Base-by-base conservation (phyloP, 441 rosid genomes). In the Jatropha podagrica region DNA sequence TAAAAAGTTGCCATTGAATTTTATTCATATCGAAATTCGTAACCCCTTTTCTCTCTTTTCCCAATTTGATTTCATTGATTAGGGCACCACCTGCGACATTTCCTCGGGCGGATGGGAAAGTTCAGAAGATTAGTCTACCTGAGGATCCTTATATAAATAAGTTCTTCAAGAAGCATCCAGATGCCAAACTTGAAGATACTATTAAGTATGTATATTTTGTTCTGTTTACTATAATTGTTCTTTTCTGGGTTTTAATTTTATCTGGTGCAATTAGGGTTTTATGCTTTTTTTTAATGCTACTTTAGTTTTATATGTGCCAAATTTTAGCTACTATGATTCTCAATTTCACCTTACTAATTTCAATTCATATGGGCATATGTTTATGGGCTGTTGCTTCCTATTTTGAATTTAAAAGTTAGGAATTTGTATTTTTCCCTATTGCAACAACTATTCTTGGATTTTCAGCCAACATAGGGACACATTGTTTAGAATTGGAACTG, bases 71-170 rank as follows among this genome's bases (percentile, higher is more conserved):
- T n/a, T 72, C 74, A 80, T 69, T 26, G 65, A 20, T 54, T 85
- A 90, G 98, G 55, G 91, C 92, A 76, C 89, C 97, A 0, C 96
- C 97, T 63, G 90, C 97, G n/a, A 86, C 85, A 13, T 95, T 91
- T 76, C 97, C 97, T 78, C 86, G 89, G 17, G 55, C 86, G 4
- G 73, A 82, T 77, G 97, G 93, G 4, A 92, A 92, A 80, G 74
- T 92, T 55, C 65, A 89, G 81, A 87, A 68, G 82, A 91, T 95
- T 74, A 76, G 71, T 78, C 93, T 92, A 41, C 97, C 95, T 0
- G 97, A 95, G 79, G 97, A 92, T 82, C 77, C 87, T 72, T 92
- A 91, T 58, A 83, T 87, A 69, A 85, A 85, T 49, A 90, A 81
- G 76, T 95, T 95, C 88, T 86, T 84, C 88, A 85, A 71, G 72